Base-by-base conservation (phyloP, 352 stramenopile genomes). In the Pythium oligandrum region DNA sequence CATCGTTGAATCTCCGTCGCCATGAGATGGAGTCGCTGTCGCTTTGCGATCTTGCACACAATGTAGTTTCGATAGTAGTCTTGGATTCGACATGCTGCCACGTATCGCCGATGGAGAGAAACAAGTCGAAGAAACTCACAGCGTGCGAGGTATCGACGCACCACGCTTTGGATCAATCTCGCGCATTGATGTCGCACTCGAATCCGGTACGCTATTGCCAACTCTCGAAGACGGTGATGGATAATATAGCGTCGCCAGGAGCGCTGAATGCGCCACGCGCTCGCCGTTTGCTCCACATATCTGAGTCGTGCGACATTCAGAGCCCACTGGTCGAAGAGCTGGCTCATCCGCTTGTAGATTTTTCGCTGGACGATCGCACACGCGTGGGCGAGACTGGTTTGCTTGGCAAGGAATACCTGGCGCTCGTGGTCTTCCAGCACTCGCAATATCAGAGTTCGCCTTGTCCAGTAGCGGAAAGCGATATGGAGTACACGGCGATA, bases 321-420 rank as follows among this genome's bases (percentile, higher is more conserved):
- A 6, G 39, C 46, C 70, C 70, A 78, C 2, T 48, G 33, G 3
- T 11, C 8, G 2, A 66, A 34, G 3, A 56, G 38, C 1, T 3
- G 2, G 3, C 55, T 55, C 37, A 63, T 44, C 3, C 61, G 43
- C 2, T 53, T 4, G 5, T 59, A n/a, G 31, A 73, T 40, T 11
- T 70, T 68, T 4, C 57, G 50, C 57, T 76, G 67, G 4, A 79
- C 40, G 55, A 79, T 66, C 34, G 61, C 67, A 31, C 55, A 75
- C 32, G 70, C 70, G 42, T 75, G 67, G 1, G 67, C 61, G 36
- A 79, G 55, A 39, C 52, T 68, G 4, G 61, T 60, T 31, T 75
- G 67, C 5, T 55, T 57, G 7, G 48, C 0, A 2, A 74, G 6
- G 9, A 55, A 58, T 12, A 59, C 40, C 42, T 66, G 66, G 4